Conservation (phyloP, 352 stramenopile genomes). For the Thraustochytrium striatum region DNA sequence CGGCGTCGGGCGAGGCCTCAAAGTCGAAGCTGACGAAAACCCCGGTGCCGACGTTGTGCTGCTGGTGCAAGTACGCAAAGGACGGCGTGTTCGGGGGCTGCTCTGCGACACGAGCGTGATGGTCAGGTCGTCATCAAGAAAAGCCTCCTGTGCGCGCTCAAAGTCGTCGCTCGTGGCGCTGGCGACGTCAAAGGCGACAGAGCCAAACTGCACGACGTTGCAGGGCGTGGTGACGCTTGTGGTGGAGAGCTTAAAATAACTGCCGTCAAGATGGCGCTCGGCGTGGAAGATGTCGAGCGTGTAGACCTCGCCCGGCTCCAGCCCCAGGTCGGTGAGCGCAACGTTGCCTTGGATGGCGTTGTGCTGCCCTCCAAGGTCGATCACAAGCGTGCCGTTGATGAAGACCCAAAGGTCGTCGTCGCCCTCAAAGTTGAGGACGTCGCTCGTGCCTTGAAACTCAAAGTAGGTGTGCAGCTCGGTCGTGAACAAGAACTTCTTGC, state of each 20-base stretch:
- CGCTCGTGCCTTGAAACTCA: slow-evolving; percentile 1
- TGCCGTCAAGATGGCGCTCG: background rate
- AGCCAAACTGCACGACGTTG: slow-evolving; percentile 7
- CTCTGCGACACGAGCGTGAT: background rate
- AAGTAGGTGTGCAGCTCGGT: slow-evolving; percentile 50
- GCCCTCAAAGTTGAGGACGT: slow-evolving; percentile 24
- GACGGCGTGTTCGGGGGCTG: background rate
- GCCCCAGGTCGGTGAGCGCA: background rate
- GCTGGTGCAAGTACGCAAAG: background rate
- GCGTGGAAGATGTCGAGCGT: slow-evolving; percentile 48
- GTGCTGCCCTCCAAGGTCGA: slow-evolving; percentile 38
- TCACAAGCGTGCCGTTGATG: slow-evolving; percentile 38
- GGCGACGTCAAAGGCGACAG: background rate
- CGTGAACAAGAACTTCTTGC: slow-evolving; percentile 49
- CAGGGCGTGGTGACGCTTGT: slow-evolving; percentile 24
- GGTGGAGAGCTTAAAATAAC: slow-evolving; percentile 42
- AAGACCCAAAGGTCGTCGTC: slow-evolving; percentile 47
- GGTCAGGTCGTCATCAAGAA: background rate
- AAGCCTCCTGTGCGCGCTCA: background rate
- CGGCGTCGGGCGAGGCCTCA: background rate
- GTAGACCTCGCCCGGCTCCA: slow-evolving; percentile 33
- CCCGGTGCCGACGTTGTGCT: slow-evolving; percentile 16
- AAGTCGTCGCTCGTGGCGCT: background rate
- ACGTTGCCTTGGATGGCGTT: background rate
- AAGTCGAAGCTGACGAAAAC: background rate